phyloP scores from a whole-genome alignment of 768 basidiomycete species.

The Coprinellus aureogranulatus region DNA sequence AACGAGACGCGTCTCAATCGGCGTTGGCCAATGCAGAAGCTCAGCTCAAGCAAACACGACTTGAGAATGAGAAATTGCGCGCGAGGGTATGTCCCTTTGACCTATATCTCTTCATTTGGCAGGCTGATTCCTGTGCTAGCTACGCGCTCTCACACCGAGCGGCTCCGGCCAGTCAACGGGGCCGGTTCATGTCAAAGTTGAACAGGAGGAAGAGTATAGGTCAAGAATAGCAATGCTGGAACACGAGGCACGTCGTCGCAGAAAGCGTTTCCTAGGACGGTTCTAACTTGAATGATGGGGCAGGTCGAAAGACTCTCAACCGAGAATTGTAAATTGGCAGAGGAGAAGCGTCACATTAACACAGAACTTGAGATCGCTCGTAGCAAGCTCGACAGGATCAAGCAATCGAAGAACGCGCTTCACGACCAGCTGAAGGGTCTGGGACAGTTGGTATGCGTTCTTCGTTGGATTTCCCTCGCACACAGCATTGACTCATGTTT shows the following conservation, averaged over 20 bases:
- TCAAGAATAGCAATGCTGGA: conserved; percentile 11
- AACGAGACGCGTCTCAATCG: too few relatives aligned
- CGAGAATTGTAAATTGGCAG: conserved; percentile 15
- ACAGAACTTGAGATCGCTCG: conserved; percentile 20
- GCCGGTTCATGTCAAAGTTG: neutral
- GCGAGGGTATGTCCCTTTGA: neutral
- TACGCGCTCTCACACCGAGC: too few relatives aligned
- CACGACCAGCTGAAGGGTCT: neutral
- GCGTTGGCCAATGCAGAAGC: neutral
- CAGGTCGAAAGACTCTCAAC: conserved; percentile 22
- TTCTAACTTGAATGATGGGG: neutral
- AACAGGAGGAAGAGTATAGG: neutral
- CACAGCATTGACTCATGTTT: neutral
- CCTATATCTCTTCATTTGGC: too few relatives aligned
- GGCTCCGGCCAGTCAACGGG: neutral
- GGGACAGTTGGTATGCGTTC: neutral
- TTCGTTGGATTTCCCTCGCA: too few relatives aligned
- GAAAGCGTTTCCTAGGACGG: neutral
- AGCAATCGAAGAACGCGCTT: conserved; percentile 13
- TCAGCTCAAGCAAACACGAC: neutral
- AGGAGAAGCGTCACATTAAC: conserved; percentile 20
- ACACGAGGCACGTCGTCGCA: conserved; percentile 7
- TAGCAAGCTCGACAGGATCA: conserved; percentile 27
- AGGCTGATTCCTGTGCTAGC: too few relatives aligned
- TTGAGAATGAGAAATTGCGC: neutral